These are phyloP conservation scores for Cryptococcus amylolentus DNA, from an alignment of 1,284 basidiomycete species.

Conservation along the genomic window DNA sequence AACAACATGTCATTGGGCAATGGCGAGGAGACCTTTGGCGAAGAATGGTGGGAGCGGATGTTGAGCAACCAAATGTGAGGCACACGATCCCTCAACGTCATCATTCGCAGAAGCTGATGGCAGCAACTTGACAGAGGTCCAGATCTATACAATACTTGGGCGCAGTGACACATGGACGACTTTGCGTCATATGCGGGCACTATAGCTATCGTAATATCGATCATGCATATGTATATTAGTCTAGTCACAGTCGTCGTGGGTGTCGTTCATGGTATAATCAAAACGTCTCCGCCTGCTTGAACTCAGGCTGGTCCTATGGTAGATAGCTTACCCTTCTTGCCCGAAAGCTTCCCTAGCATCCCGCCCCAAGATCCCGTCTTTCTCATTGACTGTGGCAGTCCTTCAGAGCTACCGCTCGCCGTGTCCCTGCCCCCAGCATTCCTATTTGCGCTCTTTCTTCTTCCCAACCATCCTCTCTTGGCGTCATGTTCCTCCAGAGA, in stretches of 20 bases:
- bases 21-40: conserved; percentile 4
- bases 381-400: conserved; percentile 1
- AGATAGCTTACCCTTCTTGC: conserved; percentile 11
- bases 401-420: not conserved
- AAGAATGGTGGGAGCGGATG: conserved; percentile 24
- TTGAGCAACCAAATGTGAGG: conserved; percentile 23
- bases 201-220: too few relatives aligned
- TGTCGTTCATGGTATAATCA: too few relatives aligned
- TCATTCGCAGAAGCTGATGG: too few relatives aligned
- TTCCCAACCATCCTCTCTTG: conserved; percentile 12
- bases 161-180: too few relatives aligned
- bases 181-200: too few relatives aligned
- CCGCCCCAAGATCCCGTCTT: conserved; percentile 9
- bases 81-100: too few relatives aligned
- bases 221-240: too few relatives aligned
- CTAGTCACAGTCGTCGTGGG: too few relatives aligned
- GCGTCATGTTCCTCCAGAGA: not conserved
- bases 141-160: too few relatives aligned
- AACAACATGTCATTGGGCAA: conserved; percentile 5
- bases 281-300: too few relatives aligned
- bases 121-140: too few relatives aligned
- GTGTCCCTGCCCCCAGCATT: not conserved
- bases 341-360: conserved; percentile 10
- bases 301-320: too few relatives aligned
- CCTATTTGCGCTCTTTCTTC: conserved; percentile 7